These are phyloP conservation scores for Cladorrhinum samala DNA, from an alignment of 495 filamentous ascomycete species.

Conservation along the genomic window DNA sequence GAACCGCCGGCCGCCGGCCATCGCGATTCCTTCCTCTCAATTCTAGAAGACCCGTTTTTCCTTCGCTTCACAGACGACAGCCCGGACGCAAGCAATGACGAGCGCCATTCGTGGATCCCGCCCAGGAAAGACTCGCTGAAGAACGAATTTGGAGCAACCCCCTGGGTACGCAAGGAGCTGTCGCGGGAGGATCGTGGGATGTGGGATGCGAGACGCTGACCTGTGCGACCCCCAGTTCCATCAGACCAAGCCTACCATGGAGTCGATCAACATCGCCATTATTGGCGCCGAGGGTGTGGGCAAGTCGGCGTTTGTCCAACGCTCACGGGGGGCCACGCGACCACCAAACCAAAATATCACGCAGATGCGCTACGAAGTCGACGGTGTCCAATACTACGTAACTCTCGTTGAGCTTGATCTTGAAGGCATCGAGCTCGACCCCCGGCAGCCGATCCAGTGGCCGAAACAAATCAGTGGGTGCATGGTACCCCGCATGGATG, in stretches of 20 bases:
- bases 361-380: slow-evolving; percentile 66
- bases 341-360: slow-evolving; percentile 49
- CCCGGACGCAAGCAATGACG: slow-evolving; percentile 21
- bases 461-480: slow-evolving; percentile 63
- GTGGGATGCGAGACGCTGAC: slow-evolving; percentile 15
- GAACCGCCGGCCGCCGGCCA: slow-evolving; percentile 18
- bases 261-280: slow-evolving; percentile 76
- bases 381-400: slow-evolving; percentile 69
- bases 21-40: slow-evolving; percentile 40
- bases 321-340: slow-evolving; percentile 62
- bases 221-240: slow-evolving; percentile 17
- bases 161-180: slow-evolving; percentile 27
- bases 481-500: slow-evolving; percentile 68
- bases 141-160: slow-evolving; percentile 21
- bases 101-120: slow-evolving; percentile 31
- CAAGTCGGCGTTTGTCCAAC: slow-evolving; percentile 85
- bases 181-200: neutral
- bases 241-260: slow-evolving; percentile 35
- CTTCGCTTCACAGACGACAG: slow-evolving; percentile 12
- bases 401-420: slow-evolving; percentile 73
- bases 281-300: slow-evolving; percentile 75
- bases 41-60: slow-evolving; percentile 45
- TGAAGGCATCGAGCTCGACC: slow-evolving; percentile 60
- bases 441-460: slow-evolving; percentile 67
- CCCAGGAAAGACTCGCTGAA: slow-evolving; percentile 38